Conservation (phyloP, 2,329 filamentous ascomycete species). For the Sporothrix humicola region DNA sequence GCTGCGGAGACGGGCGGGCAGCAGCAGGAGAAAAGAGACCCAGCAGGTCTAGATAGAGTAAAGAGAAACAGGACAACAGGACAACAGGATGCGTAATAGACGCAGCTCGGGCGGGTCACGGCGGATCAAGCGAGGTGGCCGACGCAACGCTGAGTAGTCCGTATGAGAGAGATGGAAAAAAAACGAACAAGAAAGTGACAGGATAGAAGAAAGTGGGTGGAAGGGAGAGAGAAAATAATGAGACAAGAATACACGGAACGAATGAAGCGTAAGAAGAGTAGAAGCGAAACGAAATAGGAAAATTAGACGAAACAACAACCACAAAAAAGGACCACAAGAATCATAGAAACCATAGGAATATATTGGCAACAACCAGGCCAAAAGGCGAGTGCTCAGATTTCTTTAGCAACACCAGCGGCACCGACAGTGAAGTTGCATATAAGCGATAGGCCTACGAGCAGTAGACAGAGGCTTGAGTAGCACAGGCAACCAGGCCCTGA, state of each 20-base stretch:
- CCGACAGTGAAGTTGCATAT: slow-evolving; percentile 32
- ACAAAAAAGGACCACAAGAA: not conserved
- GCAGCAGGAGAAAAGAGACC: slow-evolving; percentile 4
- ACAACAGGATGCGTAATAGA: not conserved
- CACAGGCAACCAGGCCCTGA: slow-evolving; percentile 1
- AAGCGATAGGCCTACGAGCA: slow-evolving; percentile 35
- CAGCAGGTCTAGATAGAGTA: not conserved
- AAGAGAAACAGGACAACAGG: not conserved
- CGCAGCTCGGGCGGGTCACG: not conserved
- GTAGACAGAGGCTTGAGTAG: slow-evolving; percentile 3
- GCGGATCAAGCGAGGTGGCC: not conserved
- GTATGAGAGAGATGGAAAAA: not conserved
- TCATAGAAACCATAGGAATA: not conserved
- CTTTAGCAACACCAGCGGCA: slow-evolving; percentile 13
- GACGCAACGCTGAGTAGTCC: slow-evolving; percentile 1
- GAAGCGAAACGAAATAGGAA: slow-evolving; percentile 9
- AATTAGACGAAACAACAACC: slow-evolving; percentile 17
- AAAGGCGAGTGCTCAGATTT: slow-evolving; percentile 25
- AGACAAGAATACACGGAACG: not conserved
- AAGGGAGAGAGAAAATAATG: not conserved
- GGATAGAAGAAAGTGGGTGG: not conserved
- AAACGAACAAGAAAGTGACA: not conserved
- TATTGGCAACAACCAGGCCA: not conserved
- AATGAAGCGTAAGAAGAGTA: not conserved
- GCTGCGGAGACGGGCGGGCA: slow-evolving; percentile 21